These are phyloP conservation scores for Lasiodiplodia hormozganensis DNA, from an alignment of 2,329 filamentous ascomycete species.

Conservation along the genomic window DNA sequence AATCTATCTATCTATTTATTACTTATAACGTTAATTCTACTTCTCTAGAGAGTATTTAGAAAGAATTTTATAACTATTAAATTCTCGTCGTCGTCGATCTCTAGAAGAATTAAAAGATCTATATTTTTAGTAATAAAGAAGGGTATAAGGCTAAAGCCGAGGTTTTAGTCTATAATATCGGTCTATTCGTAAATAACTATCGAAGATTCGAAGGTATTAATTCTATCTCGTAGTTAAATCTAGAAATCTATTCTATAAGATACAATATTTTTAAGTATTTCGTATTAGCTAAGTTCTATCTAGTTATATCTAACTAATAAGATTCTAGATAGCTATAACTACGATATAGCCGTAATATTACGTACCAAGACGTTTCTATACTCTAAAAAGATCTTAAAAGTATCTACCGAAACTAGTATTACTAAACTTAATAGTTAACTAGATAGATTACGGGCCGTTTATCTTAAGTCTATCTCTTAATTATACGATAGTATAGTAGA, in stretches of 20 bases:
- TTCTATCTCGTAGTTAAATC: background rate
- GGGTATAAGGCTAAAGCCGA: background rate
- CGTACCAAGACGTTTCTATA: conserved; percentile 1
- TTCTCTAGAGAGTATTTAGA: background rate
- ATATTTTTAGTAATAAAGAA: background rate
- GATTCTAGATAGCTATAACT: background rate
- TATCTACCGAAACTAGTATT: background rate
- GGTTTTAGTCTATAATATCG: background rate
- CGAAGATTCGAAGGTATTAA: background rate
- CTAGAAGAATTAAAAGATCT: background rate
- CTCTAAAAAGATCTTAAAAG: background rate
- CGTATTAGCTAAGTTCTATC: background rate
- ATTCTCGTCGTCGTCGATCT: background rate
- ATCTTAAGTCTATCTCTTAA: background rate
- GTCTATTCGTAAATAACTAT: background rate
- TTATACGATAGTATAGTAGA: too few relatives aligned
- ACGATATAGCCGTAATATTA: background rate
- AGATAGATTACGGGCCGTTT: background rate
- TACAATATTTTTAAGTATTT: background rate
- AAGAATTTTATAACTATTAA: background rate
- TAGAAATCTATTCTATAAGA: background rate
- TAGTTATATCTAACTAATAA: background rate
- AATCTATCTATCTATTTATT: background rate
- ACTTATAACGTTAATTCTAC: background rate
- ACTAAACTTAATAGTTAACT: background rate